These are phyloP conservation scores for Uronychia binucleata DNA, from an alignment of 73 alveolate species.

Conservation along the genomic window DNA sequence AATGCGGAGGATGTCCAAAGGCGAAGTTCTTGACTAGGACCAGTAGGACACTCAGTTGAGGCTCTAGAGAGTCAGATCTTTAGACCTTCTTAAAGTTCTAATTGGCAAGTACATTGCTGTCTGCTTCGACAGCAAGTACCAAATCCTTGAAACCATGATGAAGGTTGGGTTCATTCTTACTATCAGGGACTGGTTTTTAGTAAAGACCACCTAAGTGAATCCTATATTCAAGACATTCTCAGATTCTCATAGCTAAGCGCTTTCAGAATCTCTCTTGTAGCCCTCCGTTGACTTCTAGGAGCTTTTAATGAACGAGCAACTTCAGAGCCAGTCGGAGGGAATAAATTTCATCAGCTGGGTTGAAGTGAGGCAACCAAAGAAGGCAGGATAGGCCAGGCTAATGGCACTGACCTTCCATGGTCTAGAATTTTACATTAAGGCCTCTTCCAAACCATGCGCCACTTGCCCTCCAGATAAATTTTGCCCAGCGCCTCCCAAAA, in stretches of 20 bases:
- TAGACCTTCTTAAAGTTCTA: too few species aligned
- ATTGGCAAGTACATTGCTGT: background rate
- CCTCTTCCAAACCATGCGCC: background rate
- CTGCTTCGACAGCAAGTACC: background rate
- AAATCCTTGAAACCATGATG: background rate
- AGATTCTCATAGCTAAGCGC: background rate
- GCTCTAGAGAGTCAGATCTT: background rate
- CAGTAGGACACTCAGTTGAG: background rate
- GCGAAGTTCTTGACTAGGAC: background rate
- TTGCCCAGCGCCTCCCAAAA: background rate
- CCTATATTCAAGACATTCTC: background rate
- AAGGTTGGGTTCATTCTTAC: background rate
- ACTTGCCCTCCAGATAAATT: background rate
- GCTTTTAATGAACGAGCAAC: background rate
- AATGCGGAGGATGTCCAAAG: background rate
- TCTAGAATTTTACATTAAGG: too few species aligned
- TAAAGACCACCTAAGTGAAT: background rate
- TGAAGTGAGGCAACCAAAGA: background rate
- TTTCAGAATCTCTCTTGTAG: background rate
- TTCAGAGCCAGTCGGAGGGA: background rate
- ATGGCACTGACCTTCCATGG: background rate
- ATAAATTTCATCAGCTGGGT: background rate
- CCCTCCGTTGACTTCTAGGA: background rate
- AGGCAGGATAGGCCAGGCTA: background rate
- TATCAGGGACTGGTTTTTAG: background rate